Percentiles rank a stretch among this genome's conserved stretches.
Conservation (phyloP, 768 basidiomycete genomes). For the Asterophora lycoperdoides region DNA sequence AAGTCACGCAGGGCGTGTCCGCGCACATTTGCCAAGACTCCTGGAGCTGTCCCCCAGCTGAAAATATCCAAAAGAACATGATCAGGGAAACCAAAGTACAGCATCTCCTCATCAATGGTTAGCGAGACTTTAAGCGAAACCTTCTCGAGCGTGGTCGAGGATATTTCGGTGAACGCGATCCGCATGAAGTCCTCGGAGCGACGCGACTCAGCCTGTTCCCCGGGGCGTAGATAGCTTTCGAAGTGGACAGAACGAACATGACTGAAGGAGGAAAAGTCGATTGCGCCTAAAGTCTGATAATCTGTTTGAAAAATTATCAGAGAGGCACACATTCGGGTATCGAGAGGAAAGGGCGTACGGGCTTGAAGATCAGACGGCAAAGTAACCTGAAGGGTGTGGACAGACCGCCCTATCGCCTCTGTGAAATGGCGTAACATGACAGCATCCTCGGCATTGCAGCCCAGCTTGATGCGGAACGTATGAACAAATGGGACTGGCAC, state of each 20-base stretch:
- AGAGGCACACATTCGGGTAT: neutral
- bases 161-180: constrained; percentile 21
- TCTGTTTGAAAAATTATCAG: constrained; percentile 9
- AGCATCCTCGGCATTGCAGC: constrained; percentile 6
- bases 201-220: constrained; percentile 11
- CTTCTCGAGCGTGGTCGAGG: constrained; percentile 16
- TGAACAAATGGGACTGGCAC: constrained; percentile 19
- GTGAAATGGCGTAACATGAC: constrained; percentile 16
- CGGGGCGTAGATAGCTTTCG: constrained; percentile 21
- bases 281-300: constrained; percentile 7
- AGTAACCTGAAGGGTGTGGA: constrained; percentile 23
- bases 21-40: constrained; percentile 16
- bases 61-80: constrained; percentile 22
- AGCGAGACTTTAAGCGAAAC: constrained; percentile 23
- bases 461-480: constrained; percentile 22
- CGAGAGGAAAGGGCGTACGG: constrained; percentile 11
- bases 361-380: constrained; percentile 19
- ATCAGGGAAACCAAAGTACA: constrained; percentile 27
- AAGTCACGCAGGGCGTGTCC: constrained; percentile 9
- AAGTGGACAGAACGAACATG: constrained; percentile 22
- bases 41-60: constrained; percentile 26
- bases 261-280: constrained; percentile 22
- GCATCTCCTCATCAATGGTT: constrained; percentile 14
- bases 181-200: constrained; percentile 20
- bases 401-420: constrained; percentile 16